These are phyloP conservation scores for Hsuehochloa calcarea DNA, from an alignment of 176 grass and related monocot genomes.

Conservation along the genomic window DNA sequence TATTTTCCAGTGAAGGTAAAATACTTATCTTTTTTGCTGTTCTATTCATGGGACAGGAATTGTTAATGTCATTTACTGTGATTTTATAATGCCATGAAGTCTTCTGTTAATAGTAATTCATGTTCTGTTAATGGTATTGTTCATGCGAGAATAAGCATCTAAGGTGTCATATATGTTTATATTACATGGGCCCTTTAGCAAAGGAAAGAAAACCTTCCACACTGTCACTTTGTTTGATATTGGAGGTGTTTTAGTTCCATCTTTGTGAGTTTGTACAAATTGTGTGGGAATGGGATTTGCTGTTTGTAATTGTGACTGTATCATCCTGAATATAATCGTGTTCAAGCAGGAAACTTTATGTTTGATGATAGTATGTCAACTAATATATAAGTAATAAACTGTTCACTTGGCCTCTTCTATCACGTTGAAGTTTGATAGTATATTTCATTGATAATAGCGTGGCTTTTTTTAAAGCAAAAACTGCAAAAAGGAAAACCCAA, in stretches of 20 bases:
- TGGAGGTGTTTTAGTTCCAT: not conserved
- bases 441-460: not conserved
- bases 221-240: not conserved
- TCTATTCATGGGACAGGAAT: not conserved
- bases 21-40: slow-evolving; percentile 6
- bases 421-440: not conserved
- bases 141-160: not conserved
- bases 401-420: not conserved
- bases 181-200: not conserved
- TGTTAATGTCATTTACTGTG: not conserved
- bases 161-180: not conserved
- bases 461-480: not conserved
- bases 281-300: not conserved
- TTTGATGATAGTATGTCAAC: not conserved
- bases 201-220: not conserved
- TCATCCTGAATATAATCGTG: not conserved
- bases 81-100: not conserved
- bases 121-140: not conserved
- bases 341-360: not conserved
- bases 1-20: slow-evolving; percentile 99
- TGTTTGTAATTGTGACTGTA: not conserved
- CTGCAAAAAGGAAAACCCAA: not conserved
- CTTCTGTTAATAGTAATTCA: not conserved
- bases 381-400: not conserved
- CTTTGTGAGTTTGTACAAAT: not conserved